phyloP scores from a whole-genome alignment of 768 basidiomycete species.

The Suillus lakei region DNA sequence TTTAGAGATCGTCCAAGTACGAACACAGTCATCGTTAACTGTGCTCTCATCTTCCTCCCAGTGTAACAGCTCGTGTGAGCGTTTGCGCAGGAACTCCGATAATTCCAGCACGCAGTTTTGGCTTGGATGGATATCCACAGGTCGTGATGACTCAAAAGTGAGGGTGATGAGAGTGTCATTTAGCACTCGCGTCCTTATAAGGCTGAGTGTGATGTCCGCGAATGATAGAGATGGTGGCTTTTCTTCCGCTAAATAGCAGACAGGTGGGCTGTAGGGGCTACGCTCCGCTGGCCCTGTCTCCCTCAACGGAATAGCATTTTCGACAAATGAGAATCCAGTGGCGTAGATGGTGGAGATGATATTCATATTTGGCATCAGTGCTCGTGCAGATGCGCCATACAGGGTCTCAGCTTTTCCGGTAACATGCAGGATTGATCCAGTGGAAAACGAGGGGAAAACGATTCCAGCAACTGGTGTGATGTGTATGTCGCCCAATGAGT shows the following conservation, averaged over 20 bases:
- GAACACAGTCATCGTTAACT: slow-evolving; percentile 64
- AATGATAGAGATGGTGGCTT: slow-evolving; percentile 29
- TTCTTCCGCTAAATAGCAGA: slow-evolving; percentile 58
- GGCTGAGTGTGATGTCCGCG: slow-evolving; percentile 33
- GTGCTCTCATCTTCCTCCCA: slow-evolving; percentile 42
- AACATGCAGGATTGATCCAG: slow-evolving; percentile 62
- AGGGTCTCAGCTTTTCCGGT: slow-evolving; percentile 59
- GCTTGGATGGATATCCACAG: slow-evolving; percentile 38
- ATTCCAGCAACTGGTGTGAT: slow-evolving; percentile 59
- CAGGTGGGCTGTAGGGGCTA: slow-evolving; percentile 65
- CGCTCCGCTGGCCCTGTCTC: slow-evolving; percentile 34
- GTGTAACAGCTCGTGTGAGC: slow-evolving; percentile 56
- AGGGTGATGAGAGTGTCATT: slow-evolving; percentile 54
- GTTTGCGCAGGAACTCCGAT: slow-evolving; percentile 50
- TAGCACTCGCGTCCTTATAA: slow-evolving; percentile 24
- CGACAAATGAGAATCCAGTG: slow-evolving; percentile 58
- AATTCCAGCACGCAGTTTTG: slow-evolving; percentile 63
- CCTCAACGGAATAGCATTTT: slow-evolving; percentile 58
- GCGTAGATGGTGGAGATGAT: slow-evolving; percentile 51
- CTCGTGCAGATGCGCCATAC: slow-evolving; percentile 50
- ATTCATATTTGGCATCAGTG: slow-evolving; percentile 54
- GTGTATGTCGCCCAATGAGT: slow-evolving; percentile 66
- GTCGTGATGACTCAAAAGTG: slow-evolving; percentile 46
- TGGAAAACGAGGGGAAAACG: slow-evolving; percentile 57
- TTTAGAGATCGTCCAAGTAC: slow-evolving; percentile 65